Evolutionary conservation across 345 rosid species (phyloP), one percentile per base, ranked within the genome.

Genomic region (Ailanthus altissimus): DNA sequence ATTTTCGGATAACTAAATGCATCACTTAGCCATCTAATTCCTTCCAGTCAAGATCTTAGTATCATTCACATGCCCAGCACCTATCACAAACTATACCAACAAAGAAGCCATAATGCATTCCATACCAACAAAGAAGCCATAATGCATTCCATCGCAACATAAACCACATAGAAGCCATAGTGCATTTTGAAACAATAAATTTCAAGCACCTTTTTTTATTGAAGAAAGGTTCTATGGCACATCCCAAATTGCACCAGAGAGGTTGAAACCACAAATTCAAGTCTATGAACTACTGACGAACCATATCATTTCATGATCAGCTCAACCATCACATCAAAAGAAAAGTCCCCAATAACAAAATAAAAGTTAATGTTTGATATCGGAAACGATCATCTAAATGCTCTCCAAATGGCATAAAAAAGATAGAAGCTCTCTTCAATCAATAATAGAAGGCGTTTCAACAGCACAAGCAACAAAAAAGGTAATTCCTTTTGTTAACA

Each of bases 401-500:
- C 69, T 65, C 63, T 67, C 53, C 50, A 54, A 12, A 49, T 9
- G 28, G 74, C 38, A 54, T 38, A 71, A 62, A 57, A 21, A 70
- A 36, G 28, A 65, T 40, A 67, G 61, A 47, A 53, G 47, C 67
- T 47, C 49, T 16, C 13, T n/a, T 50, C 57, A 75, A 57, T n/a
- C 15, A 72, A 4, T 49, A 49, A 69, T n/a, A 12, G 43, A 72
- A 77, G 70, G 57, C 51, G 43, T 21, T 67, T 69, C 43, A 77
- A 74, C 46, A 28, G 8, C 74, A 67, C 53, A 81, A 73, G 76
- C 72, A 81, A 72, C 83, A 57, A 66, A 28, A 71, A 58, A 36
- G n/a, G 62, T 5, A 77, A 66, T 75, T 80, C 38, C 73, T 79
- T 77, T 77, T n/a, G 67, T 36, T 25, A 47, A 47, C 66, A 73